These are phyloP conservation scores for Candida sakaeoensis DNA, from an alignment of 805 yeast genomes.

Conservation along the genomic window DNA sequence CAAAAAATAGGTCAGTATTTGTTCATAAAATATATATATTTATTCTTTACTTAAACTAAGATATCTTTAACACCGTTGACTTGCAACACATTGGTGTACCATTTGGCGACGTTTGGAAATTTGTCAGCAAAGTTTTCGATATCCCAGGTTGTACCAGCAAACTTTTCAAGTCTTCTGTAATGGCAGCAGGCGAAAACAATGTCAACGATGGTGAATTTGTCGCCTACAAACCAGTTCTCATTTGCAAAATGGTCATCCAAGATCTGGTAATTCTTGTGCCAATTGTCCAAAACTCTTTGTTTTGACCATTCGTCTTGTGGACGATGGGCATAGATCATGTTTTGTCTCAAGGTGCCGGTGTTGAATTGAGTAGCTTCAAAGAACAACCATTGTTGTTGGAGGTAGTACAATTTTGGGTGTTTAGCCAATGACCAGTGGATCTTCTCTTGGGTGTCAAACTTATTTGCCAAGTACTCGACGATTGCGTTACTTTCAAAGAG, in stretches of 20 bases:
- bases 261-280: not conserved
- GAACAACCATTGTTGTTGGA: constrained; percentile 4
- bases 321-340: not conserved
- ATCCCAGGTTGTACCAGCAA: constrained; percentile 1
- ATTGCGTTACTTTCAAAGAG: constrained; percentile 61
- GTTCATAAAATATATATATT: too few species aligned
- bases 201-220: constrained; percentile 58
- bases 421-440: constrained; percentile 33
- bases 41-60: not conserved
- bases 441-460: constrained; percentile 52
- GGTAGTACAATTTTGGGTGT: constrained; percentile 28
- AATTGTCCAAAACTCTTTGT: not conserved
- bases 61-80: constrained; percentile 4
- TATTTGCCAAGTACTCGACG: constrained; percentile 53
- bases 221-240: constrained; percentile 50
- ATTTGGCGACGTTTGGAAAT: constrained; percentile 2
- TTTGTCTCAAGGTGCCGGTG: not conserved
- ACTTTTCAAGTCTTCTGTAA: constrained; percentile 4
- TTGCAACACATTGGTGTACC: constrained; percentile 3
- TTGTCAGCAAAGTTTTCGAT: constrained; percentile 1
- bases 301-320: constrained; percentile 1
- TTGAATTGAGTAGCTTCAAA: constrained; percentile 5
- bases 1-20: too few species aligned
- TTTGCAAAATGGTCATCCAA: constrained; percentile 25
- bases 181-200: constrained; percentile 46